A percentile compares a stretch with the other conserved stretches of the same genome.
Evolutionary conservation across 768 basidiomycete genomes (phyloP).

Genomic region (Mrakia blollopis): DNA sequence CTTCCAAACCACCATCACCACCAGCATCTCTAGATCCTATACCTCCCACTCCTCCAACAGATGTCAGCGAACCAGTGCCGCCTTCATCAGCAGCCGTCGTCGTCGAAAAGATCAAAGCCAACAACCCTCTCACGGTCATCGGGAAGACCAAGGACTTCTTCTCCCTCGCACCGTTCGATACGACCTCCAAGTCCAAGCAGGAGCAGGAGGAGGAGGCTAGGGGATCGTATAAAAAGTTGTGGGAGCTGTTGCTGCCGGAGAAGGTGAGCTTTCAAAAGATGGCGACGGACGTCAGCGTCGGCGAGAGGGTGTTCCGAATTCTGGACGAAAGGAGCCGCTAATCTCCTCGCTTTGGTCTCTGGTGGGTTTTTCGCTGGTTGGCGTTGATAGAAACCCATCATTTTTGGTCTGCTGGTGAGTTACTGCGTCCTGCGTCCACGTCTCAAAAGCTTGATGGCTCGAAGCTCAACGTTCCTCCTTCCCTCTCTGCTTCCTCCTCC

Average conservation of each 20-base stretch:
- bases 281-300: background rate
- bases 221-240: slow-evolving; percentile 19
- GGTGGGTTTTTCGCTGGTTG: background rate
- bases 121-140: background rate
- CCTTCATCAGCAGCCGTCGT: background rate
- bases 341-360: background rate
- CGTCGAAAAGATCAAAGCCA: background rate
- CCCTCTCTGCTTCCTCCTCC: background rate
- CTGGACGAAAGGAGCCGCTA: background rate
- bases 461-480: background rate
- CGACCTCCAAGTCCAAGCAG: background rate
- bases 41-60: background rate
- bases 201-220: slow-evolving; percentile 20
- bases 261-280: slow-evolving; percentile 3
- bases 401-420: slow-evolving; percentile 10
- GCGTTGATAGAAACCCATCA: slow-evolving; percentile 3
- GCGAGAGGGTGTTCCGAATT: background rate
- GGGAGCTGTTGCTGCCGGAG: slow-evolving; percentile 24
- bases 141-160: slow-evolving; percentile 2
- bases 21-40: background rate
- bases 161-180: slow-evolving; percentile 15
- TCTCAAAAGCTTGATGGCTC: too few species aligned
- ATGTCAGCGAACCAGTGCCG: background rate
- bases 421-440: too few species aligned
- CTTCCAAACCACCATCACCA: background rate